Conservation (phyloP, 2,329 filamentous ascomycete genomes). For the Xenosphaeropsis pyriputrescens region DNA sequence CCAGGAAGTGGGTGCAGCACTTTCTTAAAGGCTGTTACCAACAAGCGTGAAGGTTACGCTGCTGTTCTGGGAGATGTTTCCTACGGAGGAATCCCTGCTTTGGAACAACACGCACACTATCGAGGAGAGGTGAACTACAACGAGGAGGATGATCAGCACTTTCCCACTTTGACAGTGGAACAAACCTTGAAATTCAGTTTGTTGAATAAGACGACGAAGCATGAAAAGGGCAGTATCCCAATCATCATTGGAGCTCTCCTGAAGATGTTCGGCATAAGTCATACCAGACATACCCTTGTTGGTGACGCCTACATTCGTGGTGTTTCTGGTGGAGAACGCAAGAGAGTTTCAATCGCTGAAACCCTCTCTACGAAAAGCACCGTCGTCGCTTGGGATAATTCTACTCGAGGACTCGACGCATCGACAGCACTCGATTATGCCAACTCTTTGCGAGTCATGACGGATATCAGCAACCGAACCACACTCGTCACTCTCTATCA, state of each 20-base stretch:
- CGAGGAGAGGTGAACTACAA: constrained; percentile 42
- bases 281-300: constrained; percentile 39
- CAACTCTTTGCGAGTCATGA: constrained; percentile 45
- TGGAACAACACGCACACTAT: constrained; percentile 28
- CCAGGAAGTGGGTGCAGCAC: constrained; percentile 63
- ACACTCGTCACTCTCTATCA: constrained; percentile 55
- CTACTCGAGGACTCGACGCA: constrained; percentile 49
- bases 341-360: constrained; percentile 46
- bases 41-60: constrained; percentile 43
- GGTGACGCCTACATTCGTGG: constrained; percentile 44
- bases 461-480: constrained; percentile 42
- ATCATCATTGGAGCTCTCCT: constrained; percentile 24
- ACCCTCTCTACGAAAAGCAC: constrained; percentile 13
- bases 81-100: constrained; percentile 40
- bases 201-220: constrained; percentile 36
- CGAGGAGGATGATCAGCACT: constrained; percentile 34
- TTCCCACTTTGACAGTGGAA: constrained; percentile 33
- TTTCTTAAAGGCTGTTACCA: constrained; percentile 53
- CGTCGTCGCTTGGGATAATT: constrained; percentile 55
- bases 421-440: constrained; percentile 49
- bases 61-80: constrained; percentile 45
- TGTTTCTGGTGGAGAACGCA: constrained; percentile 45
- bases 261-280: constrained; percentile 26
- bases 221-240: constrained; percentile 25
- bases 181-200: constrained; percentile 39